Percentiles rank a stretch among this genome's conserved stretches.
These are phyloP conservation scores for Acacia crassicarpa DNA, from an alignment of 306 rosid species.

Conservation along the genomic window DNA sequence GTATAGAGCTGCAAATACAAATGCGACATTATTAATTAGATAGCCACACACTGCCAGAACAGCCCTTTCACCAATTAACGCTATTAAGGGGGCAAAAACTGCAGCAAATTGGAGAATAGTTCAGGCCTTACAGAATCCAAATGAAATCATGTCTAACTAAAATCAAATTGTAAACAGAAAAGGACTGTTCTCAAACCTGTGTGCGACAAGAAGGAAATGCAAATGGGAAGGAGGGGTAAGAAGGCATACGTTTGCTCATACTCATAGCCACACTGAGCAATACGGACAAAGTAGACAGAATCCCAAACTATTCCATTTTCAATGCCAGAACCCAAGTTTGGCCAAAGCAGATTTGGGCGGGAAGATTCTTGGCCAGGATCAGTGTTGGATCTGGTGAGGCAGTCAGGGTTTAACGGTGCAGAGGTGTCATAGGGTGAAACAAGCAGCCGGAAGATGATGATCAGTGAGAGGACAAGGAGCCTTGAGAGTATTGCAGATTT, in stretches of 20 bases:
- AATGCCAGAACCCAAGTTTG: conserved; percentile 49
- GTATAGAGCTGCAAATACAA: conserved; percentile 67
- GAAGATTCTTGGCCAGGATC: background rate
- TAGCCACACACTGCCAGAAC: conserved; percentile 68
- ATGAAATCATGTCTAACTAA: background rate
- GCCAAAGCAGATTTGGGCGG: conserved; percentile 28
- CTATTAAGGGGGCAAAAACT: conserved; percentile 49
- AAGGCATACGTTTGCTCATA: conserved; percentile 90
- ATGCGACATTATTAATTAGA: conserved; percentile 64
- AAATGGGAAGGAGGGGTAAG: conserved; percentile 79
- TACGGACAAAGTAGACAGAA: conserved; percentile 71
- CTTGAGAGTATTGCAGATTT: conserved; percentile 66
- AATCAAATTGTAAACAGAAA: background rate
- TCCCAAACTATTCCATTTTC: conserved; percentile 86
- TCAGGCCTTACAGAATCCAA: background rate
- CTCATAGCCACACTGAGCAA: conserved; percentile 83
- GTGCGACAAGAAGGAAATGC: conserved; percentile 52
- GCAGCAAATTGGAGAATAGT: conserved; percentile 17
- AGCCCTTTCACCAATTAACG: conserved; percentile 58
- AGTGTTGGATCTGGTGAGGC: conserved; percentile 27
- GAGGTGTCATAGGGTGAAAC: conserved; percentile 81
- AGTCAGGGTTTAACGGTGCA: conserved; percentile 64
- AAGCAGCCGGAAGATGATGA: conserved; percentile 56
- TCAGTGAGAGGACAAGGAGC: conserved; percentile 50
- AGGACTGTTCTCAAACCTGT: conserved; percentile 33